These are phyloP conservation scores for Blepharisma undulans DNA, from an alignment of 169 alveolate species.

Conservation along the genomic window DNA sequence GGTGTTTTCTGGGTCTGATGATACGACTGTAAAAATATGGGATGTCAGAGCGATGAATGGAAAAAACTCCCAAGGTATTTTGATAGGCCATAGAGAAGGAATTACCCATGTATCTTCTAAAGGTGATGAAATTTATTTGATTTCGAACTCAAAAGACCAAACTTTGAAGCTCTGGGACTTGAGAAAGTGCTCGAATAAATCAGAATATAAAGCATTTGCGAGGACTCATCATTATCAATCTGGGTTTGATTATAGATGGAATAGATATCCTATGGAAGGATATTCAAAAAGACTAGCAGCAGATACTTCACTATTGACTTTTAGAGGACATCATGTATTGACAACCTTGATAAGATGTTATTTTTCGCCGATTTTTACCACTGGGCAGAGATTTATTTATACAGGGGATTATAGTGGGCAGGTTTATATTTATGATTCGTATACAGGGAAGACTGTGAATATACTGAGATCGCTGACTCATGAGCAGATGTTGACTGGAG, in stretches of 20 bases:
- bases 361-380: conserved; percentile 54
- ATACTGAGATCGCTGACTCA: neutral
- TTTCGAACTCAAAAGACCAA: conserved; percentile 70
- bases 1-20: conserved; percentile 72
- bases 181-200: conserved; percentile 44
- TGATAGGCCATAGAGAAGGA: conserved; percentile 76
- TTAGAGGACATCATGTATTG: conserved; percentile 54
- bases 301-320: conserved; percentile 36
- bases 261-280: conserved; percentile 39
- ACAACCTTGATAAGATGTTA: conserved; percentile 54
- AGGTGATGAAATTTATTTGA: conserved; percentile 62
- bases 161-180: conserved; percentile 63
- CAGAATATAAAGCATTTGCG: neutral
- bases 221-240: conserved; percentile 7
- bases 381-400: conserved; percentile 59
- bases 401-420: conserved; percentile 56
- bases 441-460: conserved; percentile 32
- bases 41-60: conserved; percentile 54
- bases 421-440: conserved; percentile 48
- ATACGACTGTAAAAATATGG: conserved; percentile 60
- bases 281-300: neutral
- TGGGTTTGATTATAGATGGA: conserved; percentile 64
- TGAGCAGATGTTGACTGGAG: neutral
- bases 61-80: conserved; percentile 50
- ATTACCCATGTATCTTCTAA: conserved; percentile 60